Evolutionary conservation across 768 basidiomycete species (phyloP), one percentile per base, ranked within the genome.

Genomic region (Dendrothele bispora): DNA sequence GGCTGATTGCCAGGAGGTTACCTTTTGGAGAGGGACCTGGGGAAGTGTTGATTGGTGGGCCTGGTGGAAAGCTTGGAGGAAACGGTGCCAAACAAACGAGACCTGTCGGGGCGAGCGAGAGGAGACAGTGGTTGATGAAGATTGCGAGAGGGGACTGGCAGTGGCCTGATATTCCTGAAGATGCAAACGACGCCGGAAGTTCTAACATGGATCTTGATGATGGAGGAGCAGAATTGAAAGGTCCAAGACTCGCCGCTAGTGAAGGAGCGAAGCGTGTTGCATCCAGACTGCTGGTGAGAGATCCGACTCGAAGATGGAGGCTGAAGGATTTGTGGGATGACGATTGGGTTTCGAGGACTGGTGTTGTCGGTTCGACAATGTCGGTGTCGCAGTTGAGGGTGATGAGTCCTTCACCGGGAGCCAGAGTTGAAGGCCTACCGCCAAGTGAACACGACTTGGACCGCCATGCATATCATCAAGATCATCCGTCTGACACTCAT

Each of bases 91-190:
- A n/a, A n/a, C n/a, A n/a, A n/a, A 52, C 53, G 46, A 58, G 63
- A 49, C 51, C 55, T 26, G 45, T 58, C 39, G 52, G 61, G 25
- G 41, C 67, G 46, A 60, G 66, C 39, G 70, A 74, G 61, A 66
- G 78, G 53, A 63, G 80, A 51, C 71, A 70, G 43, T 83, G 86
- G 74, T 69, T 94, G 54, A 80, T 91, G 72, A 74, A 80, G 43
- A 92, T 95, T 57, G 91, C 91, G 12, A 78, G 81, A 59, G 87
- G 84, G 36, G 85, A 90, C 60, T 94, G 83, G 65, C 59, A 70
- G 43, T 95, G 88, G 89, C 87, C 88, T 35, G 63, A 58, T n/a
- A 28, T 24, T 26, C 36, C 39, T 24, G 52, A 51, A 25, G 29
- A 46, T 39, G 40, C 37, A 12, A 10, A 21, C 39, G 39, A 21